A percentile compares a stretch with the other conserved stretches of the same genome.
phyloP scores from a whole-genome alignment of 345 rosid genomes.

The Orychophragmus violaceus region DNA sequence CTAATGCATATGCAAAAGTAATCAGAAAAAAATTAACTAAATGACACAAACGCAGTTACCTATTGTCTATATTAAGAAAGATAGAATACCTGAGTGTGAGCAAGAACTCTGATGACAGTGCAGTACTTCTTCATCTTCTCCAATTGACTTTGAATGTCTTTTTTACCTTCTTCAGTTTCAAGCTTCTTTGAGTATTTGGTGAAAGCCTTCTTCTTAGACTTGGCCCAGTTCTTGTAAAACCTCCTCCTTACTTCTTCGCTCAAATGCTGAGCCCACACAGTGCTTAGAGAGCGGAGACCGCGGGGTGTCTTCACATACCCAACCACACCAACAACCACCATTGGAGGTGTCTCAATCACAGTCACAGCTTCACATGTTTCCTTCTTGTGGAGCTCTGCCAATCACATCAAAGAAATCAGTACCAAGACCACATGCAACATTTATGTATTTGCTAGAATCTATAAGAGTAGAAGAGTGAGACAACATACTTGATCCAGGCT shows the following conservation, averaged over 20 bases:
- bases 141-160: conserved; percentile 51
- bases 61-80: no score
- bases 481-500: conserved; percentile 79
- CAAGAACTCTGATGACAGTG: conserved; percentile 73
- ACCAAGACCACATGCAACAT: neutral
- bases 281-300: conserved; percentile 64
- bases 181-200: conserved; percentile 54
- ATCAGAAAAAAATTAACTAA: neutral
- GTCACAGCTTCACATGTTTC: conserved; percentile 94
- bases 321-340: conserved; percentile 85
- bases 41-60: no score
- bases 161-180: conserved; percentile 69
- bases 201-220: conserved; percentile 91
- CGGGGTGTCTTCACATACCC: conserved; percentile 83
- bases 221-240: conserved; percentile 87
- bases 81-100: conserved; percentile 50
- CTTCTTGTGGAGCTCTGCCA: conserved; percentile 84
- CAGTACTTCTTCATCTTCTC: conserved; percentile 89
- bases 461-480: neutral
- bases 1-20: conserved; percentile 8
- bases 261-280: conserved; percentile 92
- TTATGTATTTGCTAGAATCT: neutral
- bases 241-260: conserved; percentile 81
- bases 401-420: neutral
- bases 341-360: conserved; percentile 80